Percentiles rank a stretch among this genome's conserved stretches.
Conservation (phyloP, 176 grass and related monocot species). For the Echinochloa phyllopogon region DNA sequence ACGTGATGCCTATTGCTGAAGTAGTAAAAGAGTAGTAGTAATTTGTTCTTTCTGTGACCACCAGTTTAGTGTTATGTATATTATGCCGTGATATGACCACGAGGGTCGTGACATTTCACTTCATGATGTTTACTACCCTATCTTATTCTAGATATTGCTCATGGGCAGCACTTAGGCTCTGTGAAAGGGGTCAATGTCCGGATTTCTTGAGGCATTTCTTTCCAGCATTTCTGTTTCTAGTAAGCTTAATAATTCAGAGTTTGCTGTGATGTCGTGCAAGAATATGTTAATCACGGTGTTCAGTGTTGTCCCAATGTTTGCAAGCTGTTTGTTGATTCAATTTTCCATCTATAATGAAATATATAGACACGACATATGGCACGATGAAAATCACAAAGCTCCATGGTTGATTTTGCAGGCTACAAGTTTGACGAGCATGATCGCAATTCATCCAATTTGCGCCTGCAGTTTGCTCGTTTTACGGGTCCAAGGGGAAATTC, state of each 20-base stretch:
- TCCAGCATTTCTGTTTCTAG: neutral
- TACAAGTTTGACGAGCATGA: slow-evolving; percentile 85
- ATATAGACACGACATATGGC: neutral
- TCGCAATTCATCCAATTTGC: slow-evolving; percentile 66
- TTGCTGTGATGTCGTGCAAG: neutral
- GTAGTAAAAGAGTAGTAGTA: neutral
- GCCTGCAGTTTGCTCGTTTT: slow-evolving; percentile 82
- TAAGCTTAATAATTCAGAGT: slow-evolving; percentile 4
- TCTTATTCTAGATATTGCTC: neutral
- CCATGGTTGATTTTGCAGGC: slow-evolving; percentile 68
- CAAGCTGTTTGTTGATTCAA: neutral
- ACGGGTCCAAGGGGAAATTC: slow-evolving; percentile 67
- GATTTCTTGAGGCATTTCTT: neutral
- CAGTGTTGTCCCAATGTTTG: neutral
- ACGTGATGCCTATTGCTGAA: no score
- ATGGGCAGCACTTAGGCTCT: neutral
- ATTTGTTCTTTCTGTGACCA: neutral
- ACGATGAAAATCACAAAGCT: slow-evolving; percentile 34
- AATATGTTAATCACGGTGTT: neutral
- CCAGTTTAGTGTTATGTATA: neutral
- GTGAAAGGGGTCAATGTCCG: neutral
- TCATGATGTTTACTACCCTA: neutral
- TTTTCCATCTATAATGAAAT: slow-evolving; percentile 8
- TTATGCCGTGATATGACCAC: neutral
- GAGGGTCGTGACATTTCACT: neutral